Evolutionary conservation across 148 eudicot genomes (phyloP).

Genomic region (Chenopodium berlandieri): DNA sequence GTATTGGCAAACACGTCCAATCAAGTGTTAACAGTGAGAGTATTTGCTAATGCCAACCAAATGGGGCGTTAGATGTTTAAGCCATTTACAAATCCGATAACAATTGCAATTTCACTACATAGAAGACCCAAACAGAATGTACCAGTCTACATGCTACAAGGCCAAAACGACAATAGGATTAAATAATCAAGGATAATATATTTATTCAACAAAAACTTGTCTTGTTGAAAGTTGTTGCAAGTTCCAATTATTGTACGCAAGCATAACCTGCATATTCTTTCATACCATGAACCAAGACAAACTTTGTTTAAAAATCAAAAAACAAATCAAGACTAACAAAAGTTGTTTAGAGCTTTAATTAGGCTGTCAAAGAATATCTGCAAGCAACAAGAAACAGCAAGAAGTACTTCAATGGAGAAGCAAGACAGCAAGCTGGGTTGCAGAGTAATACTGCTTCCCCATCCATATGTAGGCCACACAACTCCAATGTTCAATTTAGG

Average conservation of each 20-base stretch:
- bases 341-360: too few relatives aligned
- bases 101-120: neutral
- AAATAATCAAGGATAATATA: neutral
- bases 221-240: neutral
- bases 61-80: neutral
- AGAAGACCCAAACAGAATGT: neutral
- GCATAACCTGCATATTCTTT: neutral
- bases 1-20: too few relatives aligned
- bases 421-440: constrained; percentile 13
- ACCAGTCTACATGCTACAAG: neutral
- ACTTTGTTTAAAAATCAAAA: too few relatives aligned
- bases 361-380: too few relatives aligned
- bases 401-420: constrained; percentile 8
- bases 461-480: constrained; percentile 42
- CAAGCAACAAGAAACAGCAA: neutral
- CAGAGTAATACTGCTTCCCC: constrained; percentile 37
- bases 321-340: too few relatives aligned
- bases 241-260: neutral
- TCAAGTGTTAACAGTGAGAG: too few relatives aligned
- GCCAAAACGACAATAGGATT: neutral
- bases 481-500: constrained; percentile 48
- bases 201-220: neutral
- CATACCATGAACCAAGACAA: constrained; percentile 1
- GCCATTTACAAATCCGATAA: neutral
- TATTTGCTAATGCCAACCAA: too few relatives aligned